These are phyloP conservation scores for Periconia digitata DNA, from an alignment of 2,329 filamentous ascomycete genomes.

Conservation along the genomic window DNA sequence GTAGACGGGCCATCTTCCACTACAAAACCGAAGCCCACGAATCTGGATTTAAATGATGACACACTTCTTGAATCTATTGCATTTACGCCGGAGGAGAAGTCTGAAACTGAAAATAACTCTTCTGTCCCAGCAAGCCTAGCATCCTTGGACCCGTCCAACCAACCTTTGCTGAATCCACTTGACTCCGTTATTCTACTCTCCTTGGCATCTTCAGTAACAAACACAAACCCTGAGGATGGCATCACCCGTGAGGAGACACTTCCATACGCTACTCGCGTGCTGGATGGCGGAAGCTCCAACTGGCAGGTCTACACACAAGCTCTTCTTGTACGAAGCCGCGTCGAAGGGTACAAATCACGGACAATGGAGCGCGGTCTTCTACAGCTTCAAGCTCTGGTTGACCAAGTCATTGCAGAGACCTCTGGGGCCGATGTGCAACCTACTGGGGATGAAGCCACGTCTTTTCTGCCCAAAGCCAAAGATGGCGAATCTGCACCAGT, in stretches of 20 bases:
- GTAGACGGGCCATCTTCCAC: constrained; percentile 15
- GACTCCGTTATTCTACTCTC: constrained; percentile 87
- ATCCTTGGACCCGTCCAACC: constrained; percentile 71
- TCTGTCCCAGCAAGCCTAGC: constrained; percentile 63
- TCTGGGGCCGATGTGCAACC: constrained; percentile 36
- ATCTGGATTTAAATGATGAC: constrained; percentile 84
- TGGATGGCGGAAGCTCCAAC: constrained; percentile 87
- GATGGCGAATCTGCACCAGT: constrained; percentile 76
- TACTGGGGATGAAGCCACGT: constrained; percentile 57
- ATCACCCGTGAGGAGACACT: constrained; percentile 91
- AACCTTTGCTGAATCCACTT: constrained; percentile 78
- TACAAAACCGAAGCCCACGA: constrained; percentile 58
- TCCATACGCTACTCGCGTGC: constrained; percentile 84
- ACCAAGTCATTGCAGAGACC: constrained; percentile 91
- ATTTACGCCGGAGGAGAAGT: constrained; percentile 63
- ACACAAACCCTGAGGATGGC: constrained; percentile 80
- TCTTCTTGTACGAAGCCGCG: constrained; percentile 81
- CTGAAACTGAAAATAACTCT: constrained; percentile 48
- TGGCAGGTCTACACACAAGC: constrained; percentile 99
- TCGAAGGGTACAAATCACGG: constrained; percentile 83
- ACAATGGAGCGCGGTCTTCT: constrained; percentile 88
- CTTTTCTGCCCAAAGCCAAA: constrained; percentile 79
- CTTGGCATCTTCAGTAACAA: constrained; percentile 82
- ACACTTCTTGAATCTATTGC: constrained; percentile 86
- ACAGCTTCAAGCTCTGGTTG: constrained; percentile 91